These are phyloP conservation scores for Stagonosporopsis chrysanthemi DNA, from an alignment of 2,329 filamentous ascomycete genomes.

Conservation along the genomic window DNA sequence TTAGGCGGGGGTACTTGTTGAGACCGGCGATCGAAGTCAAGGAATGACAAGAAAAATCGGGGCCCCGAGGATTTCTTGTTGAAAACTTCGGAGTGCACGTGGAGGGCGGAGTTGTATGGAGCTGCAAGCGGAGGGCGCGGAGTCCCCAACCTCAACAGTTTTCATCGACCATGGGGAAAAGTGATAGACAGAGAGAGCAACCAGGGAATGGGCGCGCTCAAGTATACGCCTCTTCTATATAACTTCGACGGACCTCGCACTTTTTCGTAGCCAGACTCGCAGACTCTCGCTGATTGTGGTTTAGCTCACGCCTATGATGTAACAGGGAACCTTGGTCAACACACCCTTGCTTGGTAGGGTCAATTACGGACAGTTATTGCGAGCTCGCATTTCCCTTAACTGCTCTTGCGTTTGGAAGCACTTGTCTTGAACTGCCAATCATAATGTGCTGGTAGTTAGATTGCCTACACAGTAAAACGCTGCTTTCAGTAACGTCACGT, in stretches of 20 bases:
- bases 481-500: constrained; percentile 6
- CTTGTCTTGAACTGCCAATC: not conserved
- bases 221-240: not conserved
- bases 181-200: not conserved
- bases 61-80: constrained; percentile 6
- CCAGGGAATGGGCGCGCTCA: not conserved
- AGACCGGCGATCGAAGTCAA: constrained; percentile 12
- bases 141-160: constrained; percentile 20
- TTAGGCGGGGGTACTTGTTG: constrained; percentile 10
- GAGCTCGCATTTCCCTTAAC: not conserved
- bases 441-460: not conserved
- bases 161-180: constrained; percentile 9
- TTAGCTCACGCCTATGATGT: constrained; percentile 13
- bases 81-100: constrained; percentile 17
- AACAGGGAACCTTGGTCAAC: not conserved
- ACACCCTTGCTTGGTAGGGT: not conserved
- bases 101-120: constrained; percentile 16
- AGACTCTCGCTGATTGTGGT: constrained; percentile 3
- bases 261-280: constrained; percentile 1
- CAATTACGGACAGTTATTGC: not conserved
- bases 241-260: not conserved
- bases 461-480: not conserved
- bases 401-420: not conserved
- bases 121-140: constrained; percentile 11
- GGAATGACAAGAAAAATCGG: constrained; percentile 11